These are phyloP conservation scores for Trypanosoma rangeli DNA, from an alignment of 208 protist genomes.

Conservation along the genomic window DNA sequence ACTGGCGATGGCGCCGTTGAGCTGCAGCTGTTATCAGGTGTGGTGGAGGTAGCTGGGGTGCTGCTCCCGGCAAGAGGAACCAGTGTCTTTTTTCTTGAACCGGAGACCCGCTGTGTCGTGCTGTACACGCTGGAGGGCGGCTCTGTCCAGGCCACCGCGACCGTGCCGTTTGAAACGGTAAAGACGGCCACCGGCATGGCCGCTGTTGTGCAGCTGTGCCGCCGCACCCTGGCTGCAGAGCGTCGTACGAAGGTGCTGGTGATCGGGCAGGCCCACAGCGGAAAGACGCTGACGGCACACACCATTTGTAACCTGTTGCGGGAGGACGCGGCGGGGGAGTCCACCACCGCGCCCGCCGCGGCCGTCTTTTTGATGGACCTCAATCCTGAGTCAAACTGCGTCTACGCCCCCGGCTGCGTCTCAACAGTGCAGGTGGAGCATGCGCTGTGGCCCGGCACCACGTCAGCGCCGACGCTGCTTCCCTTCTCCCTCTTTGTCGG, in stretches of 20 bases:
- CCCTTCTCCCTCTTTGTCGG: constrained; percentile 63
- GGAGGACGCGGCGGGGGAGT: constrained; percentile 28
- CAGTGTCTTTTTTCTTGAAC: constrained; percentile 49
- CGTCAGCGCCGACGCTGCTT: constrained; percentile 41
- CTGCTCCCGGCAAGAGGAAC: constrained; percentile 53
- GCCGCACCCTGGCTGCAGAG: constrained; percentile 39
- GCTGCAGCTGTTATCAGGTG: constrained; percentile 59
- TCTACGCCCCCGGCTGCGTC: constrained; percentile 72
- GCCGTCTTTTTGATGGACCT: constrained; percentile 57
- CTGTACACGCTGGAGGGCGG: constrained; percentile 80
- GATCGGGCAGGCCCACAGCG: constrained; percentile 47
- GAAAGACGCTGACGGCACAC: constrained; percentile 73
- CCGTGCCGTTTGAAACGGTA: constrained; percentile 42
- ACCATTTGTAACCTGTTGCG: constrained; percentile 71
- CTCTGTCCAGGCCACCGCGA: constrained; percentile 37
- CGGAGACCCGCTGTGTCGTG: constrained; percentile 37
- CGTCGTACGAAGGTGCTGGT: constrained; percentile 56
- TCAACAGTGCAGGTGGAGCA: constrained; percentile 24
- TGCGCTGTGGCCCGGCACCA: constrained; percentile 51
- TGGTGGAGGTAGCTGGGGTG: constrained; percentile 70
- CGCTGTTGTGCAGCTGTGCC: constrained; percentile 60
- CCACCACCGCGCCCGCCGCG: constrained; percentile 8
- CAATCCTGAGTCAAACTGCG: constrained; percentile 70
- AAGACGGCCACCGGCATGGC: constrained; percentile 36
- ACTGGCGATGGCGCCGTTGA: constrained; percentile 42